These are phyloP conservation scores for Posidonia oceanica DNA, from an alignment of 116 monocot species.

Conservation along the genomic window DNA sequence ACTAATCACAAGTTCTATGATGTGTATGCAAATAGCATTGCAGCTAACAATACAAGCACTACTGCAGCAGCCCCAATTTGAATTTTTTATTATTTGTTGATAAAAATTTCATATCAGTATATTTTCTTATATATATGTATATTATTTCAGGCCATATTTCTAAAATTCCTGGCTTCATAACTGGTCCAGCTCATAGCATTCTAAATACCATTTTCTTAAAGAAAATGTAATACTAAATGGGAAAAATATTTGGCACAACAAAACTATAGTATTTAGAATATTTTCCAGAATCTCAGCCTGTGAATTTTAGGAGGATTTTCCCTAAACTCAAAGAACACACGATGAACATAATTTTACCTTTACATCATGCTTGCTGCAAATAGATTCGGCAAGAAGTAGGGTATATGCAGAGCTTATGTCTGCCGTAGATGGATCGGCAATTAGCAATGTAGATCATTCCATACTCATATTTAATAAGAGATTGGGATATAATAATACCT, in stretches of 20 bases:
- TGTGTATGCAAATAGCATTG: too few relatives aligned
- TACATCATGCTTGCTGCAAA: constrained; percentile 69
- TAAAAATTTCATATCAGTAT: too few relatives aligned
- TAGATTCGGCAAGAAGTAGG: constrained; percentile 92
- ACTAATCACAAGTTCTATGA: too few relatives aligned
- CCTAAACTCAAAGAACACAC: too few relatives aligned
- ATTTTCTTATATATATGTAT: not conserved
- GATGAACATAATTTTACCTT: constrained; percentile 37
- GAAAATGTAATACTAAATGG: not conserved
- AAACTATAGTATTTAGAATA: too few relatives aligned
- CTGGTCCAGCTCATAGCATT: not conserved
- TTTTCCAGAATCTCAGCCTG: too few relatives aligned
- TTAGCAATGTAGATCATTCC: not conserved
- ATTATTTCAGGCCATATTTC: too few relatives aligned
- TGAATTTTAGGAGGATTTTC: too few relatives aligned
- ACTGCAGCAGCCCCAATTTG: too few relatives aligned
- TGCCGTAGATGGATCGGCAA: constrained; percentile 66
- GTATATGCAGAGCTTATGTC: constrained; percentile 95
- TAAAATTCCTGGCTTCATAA: too few relatives aligned
- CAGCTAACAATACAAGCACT: too few relatives aligned
- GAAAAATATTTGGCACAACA: not conserved
- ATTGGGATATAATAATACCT: constrained; percentile 9
- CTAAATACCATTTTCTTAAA: not conserved
- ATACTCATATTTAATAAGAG: not conserved
- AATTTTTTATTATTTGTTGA: too few relatives aligned